Evolutionary conservation across 345 rosid genomes (phyloP), one percentile per base, ranked within the genome.

Genomic region (Litchi chinensis): DNA sequence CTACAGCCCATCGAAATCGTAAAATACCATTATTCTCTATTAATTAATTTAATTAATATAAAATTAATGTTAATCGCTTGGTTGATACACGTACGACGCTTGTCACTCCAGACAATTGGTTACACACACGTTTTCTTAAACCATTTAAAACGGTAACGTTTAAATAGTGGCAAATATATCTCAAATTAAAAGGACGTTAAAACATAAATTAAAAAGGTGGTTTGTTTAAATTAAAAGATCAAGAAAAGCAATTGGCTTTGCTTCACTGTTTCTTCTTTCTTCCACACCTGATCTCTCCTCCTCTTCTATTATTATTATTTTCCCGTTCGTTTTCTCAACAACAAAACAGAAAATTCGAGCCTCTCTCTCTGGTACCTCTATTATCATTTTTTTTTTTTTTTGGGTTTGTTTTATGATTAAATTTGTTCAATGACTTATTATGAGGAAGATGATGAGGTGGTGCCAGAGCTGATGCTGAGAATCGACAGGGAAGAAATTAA

Each of bases 401-500:
- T 26, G 28, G 28, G 28, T 52, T 43, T 70, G 62, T 81, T 65
- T 77, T 74, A 40, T 67, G n/a, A 46, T 22, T 71, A 26, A 76
- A 24, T 69, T 69, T 63, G 44, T 71, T 83, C 86, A 21, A 93
- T 95, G 99, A 92, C 95, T 79, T 92, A 85, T 78, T 50, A 79
- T 71, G 91, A 89, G 37, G 91, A 85, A 15, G 90, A 82, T 13
- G 28, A 76, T 22, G 91, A 44, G 86, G 82, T 86, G 83, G 95
- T 89, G 75, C 96, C 93, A 18, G 93, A 90, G 89, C 84, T 95
- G 88, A 87, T 77, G 82, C 18, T 81, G 82, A 87, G 85, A 57
- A 62, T 85, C 65, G 90, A 68, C 59, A 77, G 74, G 40, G 82
- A 46, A 65, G 89, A 80, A 65, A 75, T 60, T 54, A 54, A 18